Evolutionary conservation across 208 protist genomes (phyloP).

Genomic region (Histomonas meleagridis): DNA sequence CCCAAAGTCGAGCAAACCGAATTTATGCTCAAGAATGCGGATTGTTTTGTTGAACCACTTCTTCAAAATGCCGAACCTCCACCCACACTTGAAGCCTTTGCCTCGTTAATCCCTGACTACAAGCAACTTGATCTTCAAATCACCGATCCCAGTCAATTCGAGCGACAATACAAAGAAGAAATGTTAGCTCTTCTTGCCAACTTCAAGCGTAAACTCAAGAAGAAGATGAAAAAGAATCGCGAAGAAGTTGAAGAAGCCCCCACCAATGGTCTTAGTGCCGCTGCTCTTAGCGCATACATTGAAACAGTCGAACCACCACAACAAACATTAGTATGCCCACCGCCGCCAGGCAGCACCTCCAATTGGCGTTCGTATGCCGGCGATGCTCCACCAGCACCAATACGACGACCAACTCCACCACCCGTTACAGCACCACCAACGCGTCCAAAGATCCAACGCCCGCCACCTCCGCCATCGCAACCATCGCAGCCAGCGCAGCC

Average conservation of each 20-base stretch:
- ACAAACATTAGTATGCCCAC: neutral
- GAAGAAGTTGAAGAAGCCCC: no score
- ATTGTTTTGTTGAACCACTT: neutral
- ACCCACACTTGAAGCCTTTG: neutral
- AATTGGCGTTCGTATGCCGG: neutral
- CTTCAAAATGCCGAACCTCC: neutral
- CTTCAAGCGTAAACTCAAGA: no score
- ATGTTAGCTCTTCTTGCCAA: neutral
- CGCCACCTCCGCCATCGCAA: neutral
- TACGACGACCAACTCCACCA: neutral
- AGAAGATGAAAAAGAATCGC: neutral
- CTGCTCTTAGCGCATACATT: neutral
- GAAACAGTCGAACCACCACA: neutral
- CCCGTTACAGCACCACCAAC: neutral
- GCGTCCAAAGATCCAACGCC: neutral
- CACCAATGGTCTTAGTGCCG: neutral
- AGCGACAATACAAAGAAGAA: neutral
- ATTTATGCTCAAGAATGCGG: neutral
- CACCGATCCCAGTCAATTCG: neutral
- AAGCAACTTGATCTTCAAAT: neutral
- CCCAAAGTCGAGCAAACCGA: neutral
- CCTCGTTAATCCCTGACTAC: neutral
- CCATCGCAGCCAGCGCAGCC: neutral
- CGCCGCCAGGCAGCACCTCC: neutral
- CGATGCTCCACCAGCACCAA: neutral